Conservation (phyloP, 139 green algal species). For the Closterium sp. region DNA sequence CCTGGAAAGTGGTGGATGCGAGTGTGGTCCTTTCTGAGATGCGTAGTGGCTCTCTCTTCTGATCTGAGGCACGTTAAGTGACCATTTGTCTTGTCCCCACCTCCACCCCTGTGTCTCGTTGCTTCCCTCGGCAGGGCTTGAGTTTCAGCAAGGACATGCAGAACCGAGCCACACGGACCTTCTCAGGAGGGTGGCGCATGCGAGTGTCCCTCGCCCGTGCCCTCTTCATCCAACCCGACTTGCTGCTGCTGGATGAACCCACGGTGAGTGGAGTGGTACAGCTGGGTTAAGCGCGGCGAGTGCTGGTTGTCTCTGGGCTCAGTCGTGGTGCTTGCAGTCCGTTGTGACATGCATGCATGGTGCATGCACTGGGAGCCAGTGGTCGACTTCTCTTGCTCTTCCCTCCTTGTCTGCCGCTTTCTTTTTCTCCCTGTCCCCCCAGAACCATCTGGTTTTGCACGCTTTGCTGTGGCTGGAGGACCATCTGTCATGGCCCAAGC, state of each 20-base stretch:
- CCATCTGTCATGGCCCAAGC: slow-evolving; percentile 35
- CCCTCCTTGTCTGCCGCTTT: no score
- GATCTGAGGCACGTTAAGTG: no score
- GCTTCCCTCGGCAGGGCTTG: no score
- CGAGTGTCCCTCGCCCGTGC: slow-evolving; percentile 58
- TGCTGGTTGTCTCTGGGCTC: slow-evolving; percentile 46
- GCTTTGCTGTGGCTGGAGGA: slow-evolving; percentile 63
- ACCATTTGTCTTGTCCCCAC: no score
- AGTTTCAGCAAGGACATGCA: no score
- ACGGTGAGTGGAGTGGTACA: slow-evolving; percentile 36
- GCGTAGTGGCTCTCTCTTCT: no score
- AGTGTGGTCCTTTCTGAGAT: slow-evolving; percentile 12
- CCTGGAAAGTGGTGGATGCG: slow-evolving; percentile 61
- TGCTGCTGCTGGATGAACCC: slow-evolving; percentile 65
- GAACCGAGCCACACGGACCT: slow-evolving; percentile 7
- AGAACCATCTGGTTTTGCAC: slow-evolving; percentile 63
- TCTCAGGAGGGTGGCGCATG: slow-evolving; percentile 62
- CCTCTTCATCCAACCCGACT: slow-evolving; percentile 61
- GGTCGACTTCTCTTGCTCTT: no score
- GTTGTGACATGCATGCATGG: neutral
- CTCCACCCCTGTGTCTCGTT: neutral
- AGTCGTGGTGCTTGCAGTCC: no score
- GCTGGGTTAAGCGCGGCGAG: neutral
- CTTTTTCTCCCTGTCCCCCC: neutral
- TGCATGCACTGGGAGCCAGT: no score